Percentiles rank a stretch among this genome's conserved stretches.
phyloP scores from a whole-genome alignment of 257 asterid genomes.

The Solanum pimpinellifolium region DNA sequence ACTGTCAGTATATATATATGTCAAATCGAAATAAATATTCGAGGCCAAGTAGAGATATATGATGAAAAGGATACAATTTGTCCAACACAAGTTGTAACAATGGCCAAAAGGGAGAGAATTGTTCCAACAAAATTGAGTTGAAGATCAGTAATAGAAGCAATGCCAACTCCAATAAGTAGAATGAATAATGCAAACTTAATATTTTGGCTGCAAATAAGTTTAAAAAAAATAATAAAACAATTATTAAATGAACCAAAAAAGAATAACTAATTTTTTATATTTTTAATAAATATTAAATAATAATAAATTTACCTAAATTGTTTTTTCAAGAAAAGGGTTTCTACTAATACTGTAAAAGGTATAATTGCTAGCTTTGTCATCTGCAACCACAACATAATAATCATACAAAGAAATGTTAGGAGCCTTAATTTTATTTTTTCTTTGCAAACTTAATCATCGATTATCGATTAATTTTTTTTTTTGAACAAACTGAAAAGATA shows the following conservation, averaged over 20 bases:
- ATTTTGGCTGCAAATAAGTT: conserved; percentile 41
- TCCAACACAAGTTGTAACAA: conserved; percentile 79
- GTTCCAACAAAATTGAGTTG: conserved; percentile 89
- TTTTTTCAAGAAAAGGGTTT: conserved; percentile 66
- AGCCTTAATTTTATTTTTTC: neutral
- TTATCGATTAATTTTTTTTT: neutral
- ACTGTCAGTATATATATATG: neutral
- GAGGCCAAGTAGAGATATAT: neutral
- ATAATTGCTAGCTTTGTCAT: conserved; percentile 94
- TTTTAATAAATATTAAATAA: neutral
- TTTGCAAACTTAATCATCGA: neutral
- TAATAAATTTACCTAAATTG: conserved; percentile 51
- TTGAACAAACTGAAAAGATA: neutral
- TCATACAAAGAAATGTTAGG: neutral
- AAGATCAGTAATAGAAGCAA: conserved; percentile 82
- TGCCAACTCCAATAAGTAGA: conserved; percentile 71
- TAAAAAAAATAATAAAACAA: neutral
- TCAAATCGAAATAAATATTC: neutral
- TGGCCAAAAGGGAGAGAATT: conserved; percentile 68
- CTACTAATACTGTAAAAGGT: conserved; percentile 80
- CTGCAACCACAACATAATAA: conserved; percentile 17
- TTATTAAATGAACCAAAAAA: neutral
- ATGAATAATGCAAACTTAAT: conserved; percentile 54
- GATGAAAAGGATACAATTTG: conserved; percentile 55
- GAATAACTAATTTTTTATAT: neutral